Evolutionary conservation across 2,329 filamentous ascomycete genomes (phyloP).

Genomic region (Eutypella sp.): DNA sequence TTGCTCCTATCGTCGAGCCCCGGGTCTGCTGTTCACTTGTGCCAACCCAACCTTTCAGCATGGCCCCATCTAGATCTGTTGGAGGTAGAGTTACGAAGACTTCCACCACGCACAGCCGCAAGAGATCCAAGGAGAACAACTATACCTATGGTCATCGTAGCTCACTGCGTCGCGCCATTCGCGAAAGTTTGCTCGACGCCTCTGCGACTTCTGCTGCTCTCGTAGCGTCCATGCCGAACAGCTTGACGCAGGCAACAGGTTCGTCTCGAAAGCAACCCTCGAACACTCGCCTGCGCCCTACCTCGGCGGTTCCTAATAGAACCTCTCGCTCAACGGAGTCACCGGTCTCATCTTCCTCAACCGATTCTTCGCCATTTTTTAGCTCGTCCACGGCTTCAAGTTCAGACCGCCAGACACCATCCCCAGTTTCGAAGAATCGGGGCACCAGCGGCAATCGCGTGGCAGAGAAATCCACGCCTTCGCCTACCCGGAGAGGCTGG

Average conservation of each 20-base stretch:
- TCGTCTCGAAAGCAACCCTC: background rate
- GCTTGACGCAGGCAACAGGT: background rate
- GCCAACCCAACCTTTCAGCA: too few relatives aligned
- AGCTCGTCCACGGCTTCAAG: background rate
- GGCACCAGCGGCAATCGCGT: too few relatives aligned
- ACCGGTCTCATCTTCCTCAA: background rate
- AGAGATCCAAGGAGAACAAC: background rate
- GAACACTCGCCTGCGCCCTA: background rate
- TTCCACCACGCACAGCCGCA: background rate
- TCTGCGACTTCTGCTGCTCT: background rate
- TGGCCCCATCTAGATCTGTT: too few relatives aligned
- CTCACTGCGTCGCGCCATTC: slow-evolving; percentile 13
- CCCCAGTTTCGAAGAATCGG: too few relatives aligned
- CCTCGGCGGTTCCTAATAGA: background rate
- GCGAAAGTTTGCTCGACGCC: slow-evolving; percentile 6
- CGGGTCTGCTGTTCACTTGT: background rate
- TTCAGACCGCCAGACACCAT: too few relatives aligned
- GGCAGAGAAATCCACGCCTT: slow-evolving; percentile 2
- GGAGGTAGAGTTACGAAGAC: background rate
- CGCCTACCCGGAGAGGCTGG: slow-evolving; percentile 14
- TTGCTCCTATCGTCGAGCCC: background rate
- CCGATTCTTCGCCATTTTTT: background rate
- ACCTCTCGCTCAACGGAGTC: background rate
- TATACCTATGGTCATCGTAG: slow-evolving; percentile 10
- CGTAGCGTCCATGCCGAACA: background rate